Percentiles rank a stretch among this genome's conserved stretches.
phyloP scores from a whole-genome alignment of 345 rosid species.

The Eucalyptus pauciflora region DNA sequence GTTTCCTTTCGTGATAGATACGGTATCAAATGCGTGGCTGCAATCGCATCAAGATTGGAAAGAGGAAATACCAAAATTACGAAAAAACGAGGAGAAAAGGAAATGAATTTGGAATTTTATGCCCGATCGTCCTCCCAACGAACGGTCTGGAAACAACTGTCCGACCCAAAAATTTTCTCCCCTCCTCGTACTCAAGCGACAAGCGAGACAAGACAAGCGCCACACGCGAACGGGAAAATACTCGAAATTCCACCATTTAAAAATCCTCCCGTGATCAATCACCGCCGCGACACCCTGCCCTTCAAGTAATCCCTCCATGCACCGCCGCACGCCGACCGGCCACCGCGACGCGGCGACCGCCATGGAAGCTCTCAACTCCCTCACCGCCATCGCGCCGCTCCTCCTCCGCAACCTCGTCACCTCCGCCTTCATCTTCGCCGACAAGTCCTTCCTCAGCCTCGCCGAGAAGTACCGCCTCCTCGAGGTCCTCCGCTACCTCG shows the following conservation, averaged over 20 bases:
- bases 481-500: slow-evolving; percentile 31
- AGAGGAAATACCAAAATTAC: not conserved
- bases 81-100: not conserved
- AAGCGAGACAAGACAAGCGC: not conserved
- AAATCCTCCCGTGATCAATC: not conserved
- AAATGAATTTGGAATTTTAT: not conserved
- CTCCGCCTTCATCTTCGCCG: slow-evolving; percentile 45
- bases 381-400: slow-evolving; percentile 34
- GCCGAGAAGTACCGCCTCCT: slow-evolving; percentile 33
- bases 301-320: not conserved
- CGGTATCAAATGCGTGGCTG: not conserved
- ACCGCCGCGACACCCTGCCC: not conserved
- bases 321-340: not conserved
- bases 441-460: slow-evolving; percentile 40
- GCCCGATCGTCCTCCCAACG: not conserved
- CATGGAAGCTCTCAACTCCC: slow-evolving; percentile 23
- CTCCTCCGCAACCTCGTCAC: slow-evolving; percentile 43
- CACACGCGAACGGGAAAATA: not conserved
- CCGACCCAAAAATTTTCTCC: not conserved
- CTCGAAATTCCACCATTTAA: not conserved
- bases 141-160: not conserved
- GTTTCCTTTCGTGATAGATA: not conserved
- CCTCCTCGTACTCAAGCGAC: not conserved
- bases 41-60: not conserved
- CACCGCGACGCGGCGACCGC: not conserved